A percentile compares a stretch with the other conserved stretches of the same genome.
These are phyloP conservation scores for Pseudogymnoascus sp. DNA, from an alignment of 2,329 filamentous ascomycete genomes.

Conservation along the genomic window DNA sequence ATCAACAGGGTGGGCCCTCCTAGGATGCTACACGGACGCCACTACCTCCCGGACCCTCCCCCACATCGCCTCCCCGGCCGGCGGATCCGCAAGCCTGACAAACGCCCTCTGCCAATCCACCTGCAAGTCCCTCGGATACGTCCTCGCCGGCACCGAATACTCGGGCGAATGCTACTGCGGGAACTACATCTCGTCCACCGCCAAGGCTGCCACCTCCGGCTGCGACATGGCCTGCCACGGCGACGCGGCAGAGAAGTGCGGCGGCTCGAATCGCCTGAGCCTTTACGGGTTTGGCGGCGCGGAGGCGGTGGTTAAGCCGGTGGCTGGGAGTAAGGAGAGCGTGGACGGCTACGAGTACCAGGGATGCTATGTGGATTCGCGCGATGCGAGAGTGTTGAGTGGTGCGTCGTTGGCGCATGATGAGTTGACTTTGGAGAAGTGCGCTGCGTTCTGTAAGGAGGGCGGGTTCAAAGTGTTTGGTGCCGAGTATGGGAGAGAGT, in stretches of 20 bases:
- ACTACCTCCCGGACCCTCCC: constrained; percentile 18
- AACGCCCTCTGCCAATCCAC: constrained; percentile 41
- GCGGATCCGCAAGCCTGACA: not conserved
- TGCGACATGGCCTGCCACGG: constrained; percentile 15
- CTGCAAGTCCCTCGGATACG: constrained; percentile 34
- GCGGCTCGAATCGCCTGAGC: constrained; percentile 12
- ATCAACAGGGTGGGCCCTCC: constrained; percentile 6
- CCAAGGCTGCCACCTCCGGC: constrained; percentile 11
- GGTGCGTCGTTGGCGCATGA: not conserved
- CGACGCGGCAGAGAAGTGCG: constrained; percentile 13
- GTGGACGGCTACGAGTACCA: not conserved
- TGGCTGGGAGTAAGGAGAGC: not conserved
- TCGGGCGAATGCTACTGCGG: constrained; percentile 9
- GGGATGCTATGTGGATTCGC: not conserved
- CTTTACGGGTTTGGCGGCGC: constrained; percentile 4
- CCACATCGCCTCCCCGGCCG: not conserved
- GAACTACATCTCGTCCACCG: not conserved
- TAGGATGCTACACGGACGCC: constrained; percentile 11
- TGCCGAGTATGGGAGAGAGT: not conserved
- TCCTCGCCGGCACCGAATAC: constrained; percentile 31
- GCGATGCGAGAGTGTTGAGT: not conserved
- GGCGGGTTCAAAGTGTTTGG: not conserved
- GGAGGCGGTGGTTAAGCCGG: not conserved
- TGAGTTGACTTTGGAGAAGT: not conserved
- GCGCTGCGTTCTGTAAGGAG: not conserved